Conservation (phyloP, 2,329 filamentous ascomycete species). For the Hymenoscyphus repandus region DNA sequence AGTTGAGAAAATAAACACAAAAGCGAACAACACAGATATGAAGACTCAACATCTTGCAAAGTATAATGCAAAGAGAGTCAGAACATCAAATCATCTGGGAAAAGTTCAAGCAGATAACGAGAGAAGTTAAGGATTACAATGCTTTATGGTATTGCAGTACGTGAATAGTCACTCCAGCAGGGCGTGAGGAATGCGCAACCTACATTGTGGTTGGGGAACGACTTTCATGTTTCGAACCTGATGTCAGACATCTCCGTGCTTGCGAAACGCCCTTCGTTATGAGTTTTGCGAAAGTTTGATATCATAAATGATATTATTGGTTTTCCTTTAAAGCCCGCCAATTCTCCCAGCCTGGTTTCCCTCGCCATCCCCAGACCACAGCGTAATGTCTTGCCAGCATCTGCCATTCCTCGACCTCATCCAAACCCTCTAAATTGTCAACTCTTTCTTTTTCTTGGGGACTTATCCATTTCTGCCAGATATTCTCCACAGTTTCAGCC, state of each 20-base stretch:
- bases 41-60: neutral
- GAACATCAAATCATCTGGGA: too few species aligned
- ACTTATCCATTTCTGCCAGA: conserved; percentile 73
- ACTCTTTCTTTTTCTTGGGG: conserved; percentile 72
- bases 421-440: conserved; percentile 75
- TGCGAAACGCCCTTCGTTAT: neutral
- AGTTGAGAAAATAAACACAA: neutral
- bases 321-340: conserved; percentile 6
- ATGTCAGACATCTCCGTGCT: too few species aligned
- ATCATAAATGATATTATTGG: neutral
- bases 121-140: too few species aligned
- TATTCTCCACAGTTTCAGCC: conserved; percentile 56
- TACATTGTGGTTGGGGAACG: too few species aligned
- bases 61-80: neutral
- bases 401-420: conserved; percentile 93
- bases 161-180: too few species aligned
- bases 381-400: conserved; percentile 85
- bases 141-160: too few species aligned
- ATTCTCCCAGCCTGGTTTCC: conserved; percentile 16
- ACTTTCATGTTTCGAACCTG: too few species aligned
- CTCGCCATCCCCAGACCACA: conserved; percentile 77
- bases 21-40: neutral
- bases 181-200: too few species aligned
- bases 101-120: too few species aligned
- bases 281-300: neutral